Percentiles rank a stretch among this genome's conserved stretches.
Conservation (phyloP, 2,329 filamentous ascomycete genomes). For the Cryoendolithus antarcticus region DNA sequence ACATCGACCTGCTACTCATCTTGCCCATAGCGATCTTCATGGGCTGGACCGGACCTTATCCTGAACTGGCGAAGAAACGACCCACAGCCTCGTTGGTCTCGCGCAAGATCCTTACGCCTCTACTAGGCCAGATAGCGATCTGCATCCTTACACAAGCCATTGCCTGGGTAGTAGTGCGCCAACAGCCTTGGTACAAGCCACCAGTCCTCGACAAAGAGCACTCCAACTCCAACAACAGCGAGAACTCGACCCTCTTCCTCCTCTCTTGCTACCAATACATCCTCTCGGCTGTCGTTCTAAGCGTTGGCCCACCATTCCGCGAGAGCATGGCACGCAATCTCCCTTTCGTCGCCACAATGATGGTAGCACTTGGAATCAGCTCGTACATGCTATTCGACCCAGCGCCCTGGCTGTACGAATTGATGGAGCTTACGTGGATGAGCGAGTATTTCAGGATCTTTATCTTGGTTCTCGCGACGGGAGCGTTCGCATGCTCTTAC, state of each 20-base stretch:
- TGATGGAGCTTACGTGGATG: slow-evolving; percentile 82
- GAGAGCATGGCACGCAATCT: slow-evolving; percentile 68
- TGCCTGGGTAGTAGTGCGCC: slow-evolving; percentile 60
- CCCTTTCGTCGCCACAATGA: slow-evolving; percentile 72
- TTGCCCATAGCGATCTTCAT: slow-evolving; percentile 96
- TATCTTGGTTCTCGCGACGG: slow-evolving; percentile 55
- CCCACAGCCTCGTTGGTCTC: slow-evolving; percentile 88
- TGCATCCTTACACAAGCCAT: slow-evolving; percentile 66
- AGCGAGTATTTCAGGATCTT: slow-evolving; percentile 59
- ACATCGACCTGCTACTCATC: slow-evolving; percentile 86
- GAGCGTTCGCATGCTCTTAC: slow-evolving; percentile 59
- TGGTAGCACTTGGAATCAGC: slow-evolving; percentile 53
- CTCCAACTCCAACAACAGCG: slow-evolving; percentile 78
- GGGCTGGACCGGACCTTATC: slow-evolving; percentile 87
- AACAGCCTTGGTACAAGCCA: slow-evolving; percentile 76
- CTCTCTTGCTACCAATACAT: slow-evolving; percentile 93
- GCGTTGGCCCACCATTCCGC: slow-evolving; percentile 81
- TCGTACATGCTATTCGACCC: slow-evolving; percentile 73
- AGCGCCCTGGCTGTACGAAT: slow-evolving; percentile 50
- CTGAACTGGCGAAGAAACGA: slow-evolving; percentile 64
- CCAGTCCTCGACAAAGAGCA: slow-evolving; percentile 66
- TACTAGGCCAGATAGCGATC: slow-evolving; percentile 78
- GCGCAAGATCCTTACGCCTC: slow-evolving; percentile 76
- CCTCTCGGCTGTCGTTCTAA: slow-evolving; percentile 75
- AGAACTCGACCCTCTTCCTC: slow-evolving; percentile 85